Evolutionary conservation across 2,329 filamentous ascomycete genomes (phyloP), one percentile per base, ranked within the genome.

Genomic region (Triangularia setosa): DNA sequence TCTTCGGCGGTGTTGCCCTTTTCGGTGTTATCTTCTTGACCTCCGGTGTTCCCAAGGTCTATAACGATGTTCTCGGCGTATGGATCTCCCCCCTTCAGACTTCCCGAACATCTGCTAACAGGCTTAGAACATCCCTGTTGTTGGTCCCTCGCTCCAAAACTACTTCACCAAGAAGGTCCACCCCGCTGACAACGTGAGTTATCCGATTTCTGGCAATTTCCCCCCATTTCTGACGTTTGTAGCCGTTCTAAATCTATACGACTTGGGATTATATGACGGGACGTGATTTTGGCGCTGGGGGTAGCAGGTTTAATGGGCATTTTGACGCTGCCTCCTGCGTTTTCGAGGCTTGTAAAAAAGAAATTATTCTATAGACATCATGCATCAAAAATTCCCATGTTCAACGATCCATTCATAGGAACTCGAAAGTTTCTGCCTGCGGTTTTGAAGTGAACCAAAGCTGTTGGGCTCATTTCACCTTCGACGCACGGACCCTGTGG

Each of bases 161-260:
- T 77, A 80, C 76, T 88, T 81, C 75, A 71, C 79, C 71, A 81
- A 83, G 74, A 79, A 85, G 73, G 71, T 84, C 69, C 81, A 84
- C 70, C 79, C 86, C 65, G 84, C 85, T 65, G 86, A 89, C 78
- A 88, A 87, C 78, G 86, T 88, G 71, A 79, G 85, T 81, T 12
- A 27, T 33, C n/a, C 23, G 12, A 16, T 12, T 18, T 11, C 4
- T 12, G 35, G 8, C 24, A 12, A 7, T 2, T 3, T 40, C n/a
- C 8, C 21, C 33, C 3, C 14, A 23, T 6, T 28, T 25, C 52
- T 55, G n/a, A 24, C 52, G 4, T 55, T 55, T 27, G 9, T 48
- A 72, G 70, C 69, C 71, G 60, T 72, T 72, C 64, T 72, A 72
- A 72, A 66, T 58, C 21, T n/a, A 40, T 23, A 9, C 7, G 30